Percentiles rank a stretch among this genome's conserved stretches.
Conservation (phyloP, 1,284 basidiomycete genomes). For the Cystobasidium pallidum region DNA sequence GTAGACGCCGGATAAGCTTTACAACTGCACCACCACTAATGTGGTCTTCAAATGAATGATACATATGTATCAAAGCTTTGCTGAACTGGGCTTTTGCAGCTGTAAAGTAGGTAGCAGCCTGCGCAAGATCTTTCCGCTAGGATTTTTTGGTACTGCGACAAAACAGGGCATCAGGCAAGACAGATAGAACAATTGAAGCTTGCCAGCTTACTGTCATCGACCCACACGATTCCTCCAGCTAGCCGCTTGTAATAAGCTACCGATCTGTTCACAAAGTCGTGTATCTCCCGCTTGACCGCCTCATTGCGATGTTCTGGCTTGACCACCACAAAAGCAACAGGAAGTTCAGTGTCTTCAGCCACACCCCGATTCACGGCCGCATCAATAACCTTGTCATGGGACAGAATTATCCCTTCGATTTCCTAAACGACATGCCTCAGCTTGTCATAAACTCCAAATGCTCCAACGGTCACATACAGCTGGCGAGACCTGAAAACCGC, state of each 20-base stretch:
- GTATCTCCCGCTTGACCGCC: constrained; percentile 12
- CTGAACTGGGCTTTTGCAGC: neutral
- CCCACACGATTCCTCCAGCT: constrained; percentile 16
- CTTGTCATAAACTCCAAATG: no score
- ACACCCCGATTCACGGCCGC: constrained; percentile 20
- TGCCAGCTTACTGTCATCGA: constrained; percentile 6
- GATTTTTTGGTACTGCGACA: constrained; percentile 12
- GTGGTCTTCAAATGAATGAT: no score
- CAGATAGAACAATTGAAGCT: neutral
- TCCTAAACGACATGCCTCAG: constrained; percentile 1
- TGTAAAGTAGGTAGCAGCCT: constrained; percentile 3
- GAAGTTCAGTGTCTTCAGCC: constrained; percentile 20
- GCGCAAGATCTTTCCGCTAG: constrained; percentile 12
- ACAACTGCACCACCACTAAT: no score
- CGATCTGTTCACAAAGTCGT: constrained; percentile 2
- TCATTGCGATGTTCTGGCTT: constrained; percentile 17
- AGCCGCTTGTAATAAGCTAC: constrained; percentile 18
- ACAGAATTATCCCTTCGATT: constrained; percentile 13
- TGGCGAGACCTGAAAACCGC: constrained; percentile 23
- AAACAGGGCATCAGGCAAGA: neutral
- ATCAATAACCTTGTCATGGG: constrained; percentile 10
- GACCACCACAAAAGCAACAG: constrained; percentile 23
- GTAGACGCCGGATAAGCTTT: no score
- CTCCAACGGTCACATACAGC: neutral
- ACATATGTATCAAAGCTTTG: constrained; percentile 5